phyloP scores from a whole-genome alignment of 2,329 filamentous ascomycete species.

The Plectosphaerella cucumerina region DNA sequence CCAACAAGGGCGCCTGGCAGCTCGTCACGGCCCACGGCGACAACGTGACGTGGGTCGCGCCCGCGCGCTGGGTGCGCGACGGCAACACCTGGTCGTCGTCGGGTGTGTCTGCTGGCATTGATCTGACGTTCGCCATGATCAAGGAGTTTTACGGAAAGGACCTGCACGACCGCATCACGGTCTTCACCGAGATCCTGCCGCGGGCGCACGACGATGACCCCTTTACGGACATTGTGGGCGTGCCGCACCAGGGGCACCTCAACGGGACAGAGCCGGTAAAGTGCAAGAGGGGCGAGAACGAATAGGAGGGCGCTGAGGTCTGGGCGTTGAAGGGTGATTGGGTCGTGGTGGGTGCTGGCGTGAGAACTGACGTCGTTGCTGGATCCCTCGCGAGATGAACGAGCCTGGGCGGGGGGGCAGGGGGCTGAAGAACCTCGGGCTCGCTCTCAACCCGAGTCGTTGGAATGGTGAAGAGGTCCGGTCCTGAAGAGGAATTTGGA shows the following conservation, averaged over 20 bases:
- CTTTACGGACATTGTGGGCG: slow-evolving; percentile 19
- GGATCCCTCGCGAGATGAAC: no score
- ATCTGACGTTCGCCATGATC: slow-evolving; percentile 32
- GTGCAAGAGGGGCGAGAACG: not conserved
- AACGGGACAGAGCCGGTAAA: not conserved
- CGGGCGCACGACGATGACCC: slow-evolving; percentile 21
- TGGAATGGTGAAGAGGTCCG: no score
- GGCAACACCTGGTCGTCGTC: slow-evolving; percentile 64
- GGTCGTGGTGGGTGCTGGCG: no score
- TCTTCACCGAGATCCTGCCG: slow-evolving; percentile 48
- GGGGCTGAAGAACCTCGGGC: no score
- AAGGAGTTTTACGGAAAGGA: slow-evolving; percentile 43
- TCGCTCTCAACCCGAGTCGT: no score
- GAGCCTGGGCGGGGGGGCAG: no score
- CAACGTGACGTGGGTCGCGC: slow-evolving; percentile 54
- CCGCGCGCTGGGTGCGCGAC: slow-evolving; percentile 61
- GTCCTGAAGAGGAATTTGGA: no score
- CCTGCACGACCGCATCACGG: slow-evolving; percentile 37
- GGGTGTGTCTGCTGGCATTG: slow-evolving; percentile 38
- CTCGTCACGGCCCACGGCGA: slow-evolving; percentile 41
- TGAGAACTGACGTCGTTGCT: no score
- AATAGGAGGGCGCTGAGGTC: not conserved
- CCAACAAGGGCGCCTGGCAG: slow-evolving; percentile 58
- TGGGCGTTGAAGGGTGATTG: no score
- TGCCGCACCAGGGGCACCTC: slow-evolving; percentile 8